Evolutionary conservation across 208 protist genomes (phyloP), one percentile per base, ranked within the genome.

Genomic region (Blechomonas ayalai): DNA sequence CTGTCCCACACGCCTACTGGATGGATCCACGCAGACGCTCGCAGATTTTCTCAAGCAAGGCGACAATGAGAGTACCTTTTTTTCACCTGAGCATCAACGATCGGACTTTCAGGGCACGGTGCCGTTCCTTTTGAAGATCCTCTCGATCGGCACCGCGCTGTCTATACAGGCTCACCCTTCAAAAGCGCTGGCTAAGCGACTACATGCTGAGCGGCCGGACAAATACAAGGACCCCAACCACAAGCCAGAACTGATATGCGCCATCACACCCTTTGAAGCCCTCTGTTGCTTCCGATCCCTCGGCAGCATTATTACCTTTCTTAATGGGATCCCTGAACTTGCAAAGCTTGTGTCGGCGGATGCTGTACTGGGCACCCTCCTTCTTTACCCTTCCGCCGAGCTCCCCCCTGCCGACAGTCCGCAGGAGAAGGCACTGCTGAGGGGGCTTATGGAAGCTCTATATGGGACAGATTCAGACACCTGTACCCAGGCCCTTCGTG

Each of bases 181-280:
- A 70, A 97, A 97, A 51, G 47, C 49, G 26, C 78, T 97, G 13
- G 97, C 97, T 5, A 66, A 88, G 54, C 38, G 83, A 35, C 78
- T 98, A 22, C 88, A 96, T 54, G 44, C 49, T 2, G 61, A 69
- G n/a, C 66, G 90, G 27, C 91, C 97, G 3, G 61, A 92, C 24
- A 85, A 96, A 43, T 99, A 99, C 74, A 94, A 91, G 50, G 97
- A 99, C 69, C 74, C 74, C 38, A 99, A 99, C 73, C 97, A 99
- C 74, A 99, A 99, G 76, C 97, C 97, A 6, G 97, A 99, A 67
- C 80, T 97, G 31, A 83, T 92, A 41, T 73, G 96, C 26, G 95
- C 95, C 4, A 55, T 98, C 15, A 98, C 95, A 19, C 64, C 68
- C 4, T 95, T 97, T 55, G 78, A 97, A 45, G 91, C 90, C 4